Base-by-base conservation (phyloP, 2,329 filamentous ascomycete species). In the Sporothrix pallida region DNA sequence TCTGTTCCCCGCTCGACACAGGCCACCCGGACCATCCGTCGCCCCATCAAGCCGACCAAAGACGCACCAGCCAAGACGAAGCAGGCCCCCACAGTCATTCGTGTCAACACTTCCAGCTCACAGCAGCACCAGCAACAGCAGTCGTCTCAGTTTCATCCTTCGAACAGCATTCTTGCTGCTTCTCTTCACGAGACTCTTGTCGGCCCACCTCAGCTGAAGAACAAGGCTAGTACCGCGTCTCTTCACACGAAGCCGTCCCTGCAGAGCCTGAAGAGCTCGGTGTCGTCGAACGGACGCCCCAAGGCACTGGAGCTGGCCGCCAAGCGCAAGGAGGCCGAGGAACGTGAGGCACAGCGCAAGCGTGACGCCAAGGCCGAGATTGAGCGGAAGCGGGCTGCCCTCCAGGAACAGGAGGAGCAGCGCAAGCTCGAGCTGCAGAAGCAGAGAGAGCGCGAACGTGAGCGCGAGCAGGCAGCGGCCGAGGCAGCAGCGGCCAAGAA, bases 241-340 rank as follows among this genome's bases (percentile, higher is more conserved):
- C 82, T 92, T 20, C 89, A 92, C 70, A 84, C 84, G 0, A 90
- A 89, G 76, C 78, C 83, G 3, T 88, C 88, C 0, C 78, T 84
- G 9, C 84, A 87, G 72, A 93, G 87, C 78, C 84, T 94, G 71
- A 93, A 92, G 80, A 88, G 86, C 78, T 89, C 89, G 7, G 84
- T 85, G 7, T 89, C 89, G n/a, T 87, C 90, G 46, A 86, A 85
- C n/a, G 85, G 87, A 1, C 89, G 91, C 70, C 88, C 90, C 0
- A 93, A 92, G 80, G 91, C 92, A 1, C 84, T 95, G 26, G 90
- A 95, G 72, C 86, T 92, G 67, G 93, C 92, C 2, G 92, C 93
- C 54, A 91, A 90, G 79, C 95, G 94, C 81, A 95, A 92, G 80
- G 94, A 97, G 80, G 91, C 91, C 80, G 94, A 97, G 78, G 93